Conservation (phyloP, 139 green algal species). For the Diplosphaera chodatii region DNA sequence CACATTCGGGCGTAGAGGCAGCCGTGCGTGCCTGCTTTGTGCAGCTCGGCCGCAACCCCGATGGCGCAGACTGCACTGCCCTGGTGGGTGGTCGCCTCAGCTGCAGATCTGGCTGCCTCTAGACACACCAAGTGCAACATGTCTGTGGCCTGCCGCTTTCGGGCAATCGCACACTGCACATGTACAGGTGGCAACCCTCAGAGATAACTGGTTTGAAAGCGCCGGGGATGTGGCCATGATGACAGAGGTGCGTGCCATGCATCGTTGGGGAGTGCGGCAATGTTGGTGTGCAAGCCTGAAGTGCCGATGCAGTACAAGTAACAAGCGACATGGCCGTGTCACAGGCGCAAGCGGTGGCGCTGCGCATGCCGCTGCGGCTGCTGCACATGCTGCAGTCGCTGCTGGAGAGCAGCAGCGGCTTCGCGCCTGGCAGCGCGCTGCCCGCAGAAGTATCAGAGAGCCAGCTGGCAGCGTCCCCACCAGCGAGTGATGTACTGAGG, state of each 20-base stretch:
- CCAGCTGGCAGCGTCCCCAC: background rate
- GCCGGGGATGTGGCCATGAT: conserved; percentile 28
- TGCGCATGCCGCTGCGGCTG: conserved; percentile 25
- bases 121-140: no score
- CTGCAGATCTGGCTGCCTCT: no score
- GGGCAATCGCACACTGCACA: no score
- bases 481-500: background rate
- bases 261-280: no score
- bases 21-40: background rate
- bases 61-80: background rate
- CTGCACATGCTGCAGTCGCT: background rate
- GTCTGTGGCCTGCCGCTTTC: no score
- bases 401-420: no score
- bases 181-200: conserved; percentile 13
- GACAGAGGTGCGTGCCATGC: conserved; percentile 10
- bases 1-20: background rate
- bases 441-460: background rate
- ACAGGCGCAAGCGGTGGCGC: conserved; percentile 11
- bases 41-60: background rate
- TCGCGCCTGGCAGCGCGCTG: background rate
- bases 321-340: no score
- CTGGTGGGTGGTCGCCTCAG: no score
- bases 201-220: conserved; percentile 25
- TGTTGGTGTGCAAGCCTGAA: no score
- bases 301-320: no score